These are phyloP conservation scores for Yarrowia sp. DNA, from an alignment of 805 yeast species.

Conservation along the genomic window DNA sequence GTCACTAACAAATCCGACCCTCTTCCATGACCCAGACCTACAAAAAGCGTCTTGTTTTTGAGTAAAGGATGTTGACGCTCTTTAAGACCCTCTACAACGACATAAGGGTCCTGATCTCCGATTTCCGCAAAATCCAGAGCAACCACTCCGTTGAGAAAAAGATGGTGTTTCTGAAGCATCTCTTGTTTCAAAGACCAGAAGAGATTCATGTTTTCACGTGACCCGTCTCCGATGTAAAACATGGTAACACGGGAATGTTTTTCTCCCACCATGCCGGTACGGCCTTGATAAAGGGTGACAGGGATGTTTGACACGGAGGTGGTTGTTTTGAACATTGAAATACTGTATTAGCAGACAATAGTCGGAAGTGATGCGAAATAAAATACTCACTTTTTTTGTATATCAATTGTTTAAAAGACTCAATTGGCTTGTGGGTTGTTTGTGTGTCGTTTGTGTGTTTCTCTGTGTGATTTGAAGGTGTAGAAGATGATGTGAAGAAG, in stretches of 20 bases:
- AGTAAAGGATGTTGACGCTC: background rate
- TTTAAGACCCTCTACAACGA: background rate
- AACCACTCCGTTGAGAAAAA: slow-evolving; percentile 1
- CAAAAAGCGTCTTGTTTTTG: background rate
- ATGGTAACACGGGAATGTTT: background rate
- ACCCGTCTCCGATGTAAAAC: slow-evolving; percentile 8
- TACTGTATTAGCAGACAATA: too few species aligned
- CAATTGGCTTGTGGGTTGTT: background rate
- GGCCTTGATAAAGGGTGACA: background rate
- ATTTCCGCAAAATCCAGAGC: background rate
- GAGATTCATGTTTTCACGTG: background rate
- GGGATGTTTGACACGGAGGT: background rate
- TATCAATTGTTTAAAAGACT: too few species aligned
- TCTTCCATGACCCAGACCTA: background rate
- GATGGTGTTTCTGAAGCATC: background rate
- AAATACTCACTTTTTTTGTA: too few species aligned
- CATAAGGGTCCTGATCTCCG: background rate
- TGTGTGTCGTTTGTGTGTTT: background rate
- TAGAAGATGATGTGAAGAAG: background rate
- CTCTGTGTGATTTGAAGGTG: background rate
- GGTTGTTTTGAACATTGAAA: background rate
- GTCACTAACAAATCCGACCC: slow-evolving; percentile 1
- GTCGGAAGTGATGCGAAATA: too few species aligned
- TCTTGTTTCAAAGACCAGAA: slow-evolving; percentile 2
- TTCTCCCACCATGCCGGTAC: slow-evolving; percentile 12